These are phyloP conservation scores for Clonostachys chloroleuca DNA, from an alignment of 2,329 filamentous ascomycete species.

Conservation along the genomic window DNA sequence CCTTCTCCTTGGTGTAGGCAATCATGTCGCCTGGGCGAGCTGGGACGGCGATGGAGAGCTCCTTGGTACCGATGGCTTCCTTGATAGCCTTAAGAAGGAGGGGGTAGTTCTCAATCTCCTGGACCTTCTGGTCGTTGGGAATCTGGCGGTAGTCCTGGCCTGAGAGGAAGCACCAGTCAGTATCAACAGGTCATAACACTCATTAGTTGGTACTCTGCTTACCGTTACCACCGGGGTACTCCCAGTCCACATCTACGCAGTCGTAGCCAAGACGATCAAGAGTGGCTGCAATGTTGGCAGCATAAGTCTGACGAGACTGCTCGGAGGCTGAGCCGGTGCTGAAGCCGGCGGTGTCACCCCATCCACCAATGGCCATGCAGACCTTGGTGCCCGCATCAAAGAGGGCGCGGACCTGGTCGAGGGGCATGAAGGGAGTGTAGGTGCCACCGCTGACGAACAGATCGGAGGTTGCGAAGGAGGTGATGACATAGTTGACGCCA, in stretches of 20 bases:
- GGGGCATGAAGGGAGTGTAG: constrained; percentile 48
- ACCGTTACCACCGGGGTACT: constrained; percentile 56
- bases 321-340: constrained; percentile 40
- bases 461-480: constrained; percentile 46
- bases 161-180: neutral
- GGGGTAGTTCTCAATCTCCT: constrained; percentile 59
- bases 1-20: constrained; percentile 53
- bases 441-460: constrained; percentile 35
- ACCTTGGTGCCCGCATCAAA: constrained; percentile 51
- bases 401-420: constrained; percentile 43
- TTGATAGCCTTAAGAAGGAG: constrained; percentile 56
- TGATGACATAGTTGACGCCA: constrained; percentile 49
- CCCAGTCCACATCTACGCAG: constrained; percentile 68
- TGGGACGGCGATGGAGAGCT: constrained; percentile 65
- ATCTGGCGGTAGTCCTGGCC: constrained; percentile 60
- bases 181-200: neutral
- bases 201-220: neutral
- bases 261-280: constrained; percentile 53
- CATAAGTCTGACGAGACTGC: constrained; percentile 43
- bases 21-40: constrained; percentile 62
- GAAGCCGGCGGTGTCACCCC: constrained; percentile 59
- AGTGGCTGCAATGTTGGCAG: constrained; percentile 51
- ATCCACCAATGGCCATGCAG: constrained; percentile 62
- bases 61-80: constrained; percentile 50
- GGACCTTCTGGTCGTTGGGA: constrained; percentile 52